phyloP scores from a whole-genome alignment of 495 filamentous ascomycete species.

The Hypoxylon trugodes region DNA sequence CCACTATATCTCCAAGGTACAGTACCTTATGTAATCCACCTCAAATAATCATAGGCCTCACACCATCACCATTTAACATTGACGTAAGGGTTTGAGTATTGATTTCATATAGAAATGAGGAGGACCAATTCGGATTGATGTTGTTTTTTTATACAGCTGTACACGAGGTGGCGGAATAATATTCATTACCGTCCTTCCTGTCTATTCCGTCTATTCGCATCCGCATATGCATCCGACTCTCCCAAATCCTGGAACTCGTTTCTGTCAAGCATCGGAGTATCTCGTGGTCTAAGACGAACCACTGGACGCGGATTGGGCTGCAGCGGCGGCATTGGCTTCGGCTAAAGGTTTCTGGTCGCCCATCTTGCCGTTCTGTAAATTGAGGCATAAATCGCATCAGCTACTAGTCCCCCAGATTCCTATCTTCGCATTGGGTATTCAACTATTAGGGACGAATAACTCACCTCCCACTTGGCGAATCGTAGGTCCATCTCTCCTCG shows the following conservation, averaged over 20 bases:
- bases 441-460: conserved; percentile 47
- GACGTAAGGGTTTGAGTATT: background rate
- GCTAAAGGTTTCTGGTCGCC: conserved; percentile 81
- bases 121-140: background rate
- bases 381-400: conserved; percentile 41
- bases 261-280: conserved; percentile 1
- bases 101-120: background rate
- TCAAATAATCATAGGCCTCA: too few relatives aligned
- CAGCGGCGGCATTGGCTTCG: conserved; percentile 72
- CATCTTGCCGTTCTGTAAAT: conserved; percentile 90
- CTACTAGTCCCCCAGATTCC: conserved; percentile 2
- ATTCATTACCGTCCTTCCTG: conserved; percentile 17
- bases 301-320: conserved; percentile 56
- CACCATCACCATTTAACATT: background rate
- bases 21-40: too few relatives aligned
- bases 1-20: too few relatives aligned
- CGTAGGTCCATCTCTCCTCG: conserved; percentile 88
- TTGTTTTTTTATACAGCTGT: conserved; percentile 45
- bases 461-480: conserved; percentile 97
- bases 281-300: conserved; percentile 34
- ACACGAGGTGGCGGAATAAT: conserved; percentile 34
- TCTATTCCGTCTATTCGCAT: conserved; percentile 36
- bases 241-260: conserved; percentile 1
- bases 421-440: background rate
- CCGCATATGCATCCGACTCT: conserved; percentile 14